These are phyloP conservation scores for Ceratobasidium sp. DNA, from an alignment of 1,284 basidiomycete genomes.

Conservation along the genomic window DNA sequence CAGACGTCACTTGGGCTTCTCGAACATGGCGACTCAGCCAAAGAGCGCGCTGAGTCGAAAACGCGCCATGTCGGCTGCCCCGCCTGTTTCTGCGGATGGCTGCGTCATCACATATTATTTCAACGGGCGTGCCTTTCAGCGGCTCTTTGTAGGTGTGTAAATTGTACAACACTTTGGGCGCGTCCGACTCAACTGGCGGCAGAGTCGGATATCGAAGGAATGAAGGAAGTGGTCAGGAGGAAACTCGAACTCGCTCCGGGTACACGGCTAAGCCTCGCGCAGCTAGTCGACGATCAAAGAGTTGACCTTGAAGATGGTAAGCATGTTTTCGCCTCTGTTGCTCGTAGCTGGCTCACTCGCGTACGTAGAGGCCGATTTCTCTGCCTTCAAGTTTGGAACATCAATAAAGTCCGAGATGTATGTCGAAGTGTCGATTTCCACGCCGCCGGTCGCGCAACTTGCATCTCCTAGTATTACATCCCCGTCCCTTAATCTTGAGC, in stretches of 20 bases:
- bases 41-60: slow-evolving; percentile 17
- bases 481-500: slow-evolving; percentile 26
- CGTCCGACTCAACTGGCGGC: slow-evolving; percentile 57
- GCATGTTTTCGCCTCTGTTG: slow-evolving; percentile 44
- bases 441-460: slow-evolving; percentile 16
- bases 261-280: slow-evolving; percentile 59
- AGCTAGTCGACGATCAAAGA: slow-evolving; percentile 60
- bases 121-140: slow-evolving; percentile 61
- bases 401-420: slow-evolving; percentile 8
- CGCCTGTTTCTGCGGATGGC: slow-evolving; percentile 12
- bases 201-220: slow-evolving; percentile 55
- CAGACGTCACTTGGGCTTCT: slow-evolving; percentile 1
- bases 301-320: slow-evolving; percentile 76
- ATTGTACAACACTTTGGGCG: slow-evolving; percentile 41
- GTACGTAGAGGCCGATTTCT: slow-evolving; percentile 30
- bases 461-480: slow-evolving; percentile 33
- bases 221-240: slow-evolving; percentile 62
- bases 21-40: slow-evolving; percentile 27
- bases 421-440: slow-evolving; percentile 25
- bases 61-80: slow-evolving; percentile 22
- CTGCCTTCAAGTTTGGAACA: slow-evolving; percentile 22
- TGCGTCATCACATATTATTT: slow-evolving; percentile 38
- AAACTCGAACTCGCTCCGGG: slow-evolving; percentile 62
- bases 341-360: slow-evolving; percentile 14
- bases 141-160: slow-evolving; percentile 66